Base-by-base conservation (phyloP, 2,329 filamentous ascomycete species). In the Rutstroemia sp. region DNA sequence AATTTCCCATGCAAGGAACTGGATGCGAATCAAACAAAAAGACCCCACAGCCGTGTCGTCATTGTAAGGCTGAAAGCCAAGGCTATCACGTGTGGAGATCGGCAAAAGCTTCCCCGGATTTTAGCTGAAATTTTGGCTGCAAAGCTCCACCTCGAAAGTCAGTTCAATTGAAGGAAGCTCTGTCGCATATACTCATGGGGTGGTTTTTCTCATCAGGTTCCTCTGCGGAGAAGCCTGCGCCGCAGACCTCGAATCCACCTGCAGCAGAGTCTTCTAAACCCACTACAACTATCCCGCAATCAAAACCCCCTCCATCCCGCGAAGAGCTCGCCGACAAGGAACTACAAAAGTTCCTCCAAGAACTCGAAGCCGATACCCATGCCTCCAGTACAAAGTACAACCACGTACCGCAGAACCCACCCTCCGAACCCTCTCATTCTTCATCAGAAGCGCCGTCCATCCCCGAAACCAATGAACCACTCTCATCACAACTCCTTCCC, bases 401-500 rank as follows among this genome's bases (percentile, higher is more conserved):
- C 7, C 61, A 63, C 42, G 56, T 67, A n/a, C 54, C 64, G 30
- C 54, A 39, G 14, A 34, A 23, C 71, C 50, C 44, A 54, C 48
- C 48, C 23, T 27, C 48, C 37, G 39, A 41, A 21, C 56, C 50
- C 46, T 45, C 48, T 23, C 41, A 39, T 42, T 27, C 27, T 71
- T 56, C 39, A 51, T 37, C 48, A 34, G 39, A 52, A 25, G 44
- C 38, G 27, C 54, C 42, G 53, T 39, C 48, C 39, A 27, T 57
- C 46, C 56, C 63, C 41, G 46, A 48, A 46, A 51, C 44, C 61
- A 19, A 56, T 25, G 69, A 71, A 47, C 72, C 78, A 57, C 71
- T 87, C 57, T 80, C 84, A 63, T 83, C 89, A 62, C 82, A 84
- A 60, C 77, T 89, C 51, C 88, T 94, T 60, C 89, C 90, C 0